Percentiles rank a stretch among this genome's conserved stretches.
phyloP scores from a whole-genome alignment of 2,329 filamentous ascomycete species.

The Tetracladium maxilliforme region DNA sequence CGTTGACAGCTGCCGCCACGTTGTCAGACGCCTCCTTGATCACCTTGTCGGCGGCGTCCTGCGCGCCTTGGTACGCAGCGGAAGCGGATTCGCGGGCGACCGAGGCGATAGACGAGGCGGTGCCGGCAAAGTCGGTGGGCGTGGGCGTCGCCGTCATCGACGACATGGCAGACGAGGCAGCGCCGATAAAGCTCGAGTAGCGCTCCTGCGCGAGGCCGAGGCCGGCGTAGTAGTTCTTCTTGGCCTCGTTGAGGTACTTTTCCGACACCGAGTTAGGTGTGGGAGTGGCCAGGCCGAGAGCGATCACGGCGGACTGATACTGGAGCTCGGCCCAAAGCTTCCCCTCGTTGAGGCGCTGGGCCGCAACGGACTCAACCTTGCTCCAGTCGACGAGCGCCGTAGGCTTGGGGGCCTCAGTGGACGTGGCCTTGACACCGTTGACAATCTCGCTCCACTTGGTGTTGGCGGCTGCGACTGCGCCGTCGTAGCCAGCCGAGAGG shows the following conservation, averaged over 20 bases:
- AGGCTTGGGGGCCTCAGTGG: conserved; percentile 23
- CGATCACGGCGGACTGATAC: conserved; percentile 53
- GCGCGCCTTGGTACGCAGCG: not conserved
- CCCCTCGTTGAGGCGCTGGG: conserved; percentile 56
- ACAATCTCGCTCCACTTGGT: conserved; percentile 40
- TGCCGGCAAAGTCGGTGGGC: conserved; percentile 34
- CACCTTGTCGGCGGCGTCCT: not conserved
- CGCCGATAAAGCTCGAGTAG: conserved; percentile 60
- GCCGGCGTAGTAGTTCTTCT: conserved; percentile 60
- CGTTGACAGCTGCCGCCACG: conserved; percentile 4
- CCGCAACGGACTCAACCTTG: conserved; percentile 51
- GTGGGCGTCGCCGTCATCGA: conserved; percentile 43
- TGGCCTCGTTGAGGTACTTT: conserved; percentile 46
- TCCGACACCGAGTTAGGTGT: conserved; percentile 33
- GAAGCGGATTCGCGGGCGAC: conserved; percentile 28
- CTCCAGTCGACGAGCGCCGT: conserved; percentile 21
- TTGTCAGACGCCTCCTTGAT: not conserved
- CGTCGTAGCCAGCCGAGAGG: conserved; percentile 53
- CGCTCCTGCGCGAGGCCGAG: conserved; percentile 65
- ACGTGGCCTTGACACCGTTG: conserved; percentile 37
- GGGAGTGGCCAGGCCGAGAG: conserved; percentile 45
- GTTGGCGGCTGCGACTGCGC: conserved; percentile 46
- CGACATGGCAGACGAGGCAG: conserved; percentile 56
- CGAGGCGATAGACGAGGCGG: conserved; percentile 28
- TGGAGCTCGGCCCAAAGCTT: conserved; percentile 56